phyloP scores from a whole-genome alignment of 1,284 basidiomycete species.

The Malassezia brasiliensis region DNA sequence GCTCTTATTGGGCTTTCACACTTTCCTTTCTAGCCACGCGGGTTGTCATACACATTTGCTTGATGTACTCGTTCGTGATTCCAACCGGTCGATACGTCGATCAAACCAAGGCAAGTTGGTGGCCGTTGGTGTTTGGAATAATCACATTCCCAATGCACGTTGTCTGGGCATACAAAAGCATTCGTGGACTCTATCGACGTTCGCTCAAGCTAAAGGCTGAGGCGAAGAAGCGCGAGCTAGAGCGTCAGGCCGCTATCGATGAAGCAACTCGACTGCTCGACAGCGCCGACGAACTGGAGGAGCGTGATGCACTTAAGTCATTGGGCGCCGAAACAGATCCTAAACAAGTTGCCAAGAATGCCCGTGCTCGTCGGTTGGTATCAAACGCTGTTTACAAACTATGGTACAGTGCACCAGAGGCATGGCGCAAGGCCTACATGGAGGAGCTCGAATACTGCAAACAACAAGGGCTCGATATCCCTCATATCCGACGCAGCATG shows the following conservation, averaged over 20 bases:
- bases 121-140: conserved; percentile 25
- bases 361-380: conserved; percentile 36
- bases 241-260: conserved; percentile 9
- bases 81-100: conserved; percentile 28
- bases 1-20: conserved; percentile 45
- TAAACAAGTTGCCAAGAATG: conserved; percentile 19
- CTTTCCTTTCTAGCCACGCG: conserved; percentile 40
- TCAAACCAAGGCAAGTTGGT: conserved; percentile 26
- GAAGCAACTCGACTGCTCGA: conserved; percentile 13
- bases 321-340: background rate
- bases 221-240: conserved; percentile 21
- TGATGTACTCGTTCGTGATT: conserved; percentile 27
- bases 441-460: conserved; percentile 11
- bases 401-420: conserved; percentile 41
- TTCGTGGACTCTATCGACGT: conserved; percentile 35
- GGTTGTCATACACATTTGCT: conserved; percentile 37
- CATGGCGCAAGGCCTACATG: conserved; percentile 29
- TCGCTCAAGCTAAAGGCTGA: conserved; percentile 37
- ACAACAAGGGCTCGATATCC: conserved; percentile 18
- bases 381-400: conserved; percentile 41
- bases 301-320: background rate
- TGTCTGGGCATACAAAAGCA: conserved; percentile 46
- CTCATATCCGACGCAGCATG: conserved; percentile 22
- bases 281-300: conserved; percentile 12
- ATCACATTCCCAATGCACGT: conserved; percentile 46